phyloP scores from a whole-genome alignment of 2,329 filamentous ascomycete species.

The Fusarium sp. region DNA sequence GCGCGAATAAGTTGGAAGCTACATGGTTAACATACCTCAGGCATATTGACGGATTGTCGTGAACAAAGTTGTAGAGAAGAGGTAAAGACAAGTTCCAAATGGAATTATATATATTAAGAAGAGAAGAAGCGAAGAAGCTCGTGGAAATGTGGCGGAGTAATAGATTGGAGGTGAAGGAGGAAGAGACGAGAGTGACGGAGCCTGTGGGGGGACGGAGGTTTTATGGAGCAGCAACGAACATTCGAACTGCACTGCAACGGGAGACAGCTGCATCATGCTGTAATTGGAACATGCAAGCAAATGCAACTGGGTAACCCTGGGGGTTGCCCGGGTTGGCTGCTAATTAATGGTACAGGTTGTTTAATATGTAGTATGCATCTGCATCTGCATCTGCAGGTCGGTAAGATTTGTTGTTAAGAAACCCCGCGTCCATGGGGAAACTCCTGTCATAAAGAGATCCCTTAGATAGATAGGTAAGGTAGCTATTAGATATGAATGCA shows the following conservation, averaged over 20 bases:
- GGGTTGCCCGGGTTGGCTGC: slow-evolving; percentile 17
- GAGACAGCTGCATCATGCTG: slow-evolving; percentile 4
- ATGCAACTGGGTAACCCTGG: slow-evolving; percentile 25
- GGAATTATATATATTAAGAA: slow-evolving; percentile 28
- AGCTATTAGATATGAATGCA: not conserved
- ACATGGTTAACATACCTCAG: slow-evolving; percentile 47
- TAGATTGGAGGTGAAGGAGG: slow-evolving; percentile 14
- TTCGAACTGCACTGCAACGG: not conserved
- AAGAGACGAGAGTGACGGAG: slow-evolving; percentile 20
- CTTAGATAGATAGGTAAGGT: not conserved
- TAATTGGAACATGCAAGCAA: slow-evolving; percentile 32
- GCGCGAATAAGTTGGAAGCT: not conserved
- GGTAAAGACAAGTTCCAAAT: not conserved
- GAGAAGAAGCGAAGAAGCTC: slow-evolving; percentile 20
- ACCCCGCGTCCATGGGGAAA: slow-evolving; percentile 37
- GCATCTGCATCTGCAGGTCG: slow-evolving; percentile 25
- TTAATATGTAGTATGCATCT: slow-evolving; percentile 1
- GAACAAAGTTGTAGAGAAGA: slow-evolving; percentile 2
- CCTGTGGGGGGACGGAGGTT: slow-evolving; percentile 33
- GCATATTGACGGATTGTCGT: slow-evolving; percentile 50
- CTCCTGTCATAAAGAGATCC: too few species aligned
- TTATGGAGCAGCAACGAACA: slow-evolving; percentile 60
- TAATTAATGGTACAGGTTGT: slow-evolving; percentile 12
- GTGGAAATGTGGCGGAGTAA: slow-evolving; percentile 25
- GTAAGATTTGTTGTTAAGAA: slow-evolving; percentile 30